These are phyloP conservation scores for Pythium brassicae DNA, from an alignment of 352 stramenopile genomes.

Conservation along the genomic window DNA sequence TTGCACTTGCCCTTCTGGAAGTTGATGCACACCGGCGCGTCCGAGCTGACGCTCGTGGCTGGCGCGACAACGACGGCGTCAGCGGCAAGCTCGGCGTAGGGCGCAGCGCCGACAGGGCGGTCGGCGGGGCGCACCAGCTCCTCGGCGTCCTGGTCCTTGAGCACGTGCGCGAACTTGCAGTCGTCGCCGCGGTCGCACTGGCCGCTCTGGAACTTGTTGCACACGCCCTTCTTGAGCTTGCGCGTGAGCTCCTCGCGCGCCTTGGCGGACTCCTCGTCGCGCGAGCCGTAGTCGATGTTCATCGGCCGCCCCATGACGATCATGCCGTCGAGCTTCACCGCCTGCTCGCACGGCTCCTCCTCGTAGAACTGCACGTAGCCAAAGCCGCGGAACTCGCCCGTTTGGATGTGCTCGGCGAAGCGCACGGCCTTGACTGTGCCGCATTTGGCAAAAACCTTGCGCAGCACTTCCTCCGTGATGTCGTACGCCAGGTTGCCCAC, in stretches of 20 bases:
- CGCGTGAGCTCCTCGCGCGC: conserved; percentile 67
- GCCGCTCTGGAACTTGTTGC: conserved; percentile 65
- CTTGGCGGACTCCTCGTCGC: conserved; percentile 63
- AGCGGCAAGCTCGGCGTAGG: conserved; percentile 20
- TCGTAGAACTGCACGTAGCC: conserved; percentile 94
- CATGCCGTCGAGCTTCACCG: conserved; percentile 74
- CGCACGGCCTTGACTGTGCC: conserved; percentile 76
- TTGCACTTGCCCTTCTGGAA: conserved; percentile 72
- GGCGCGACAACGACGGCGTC: conserved; percentile 6
- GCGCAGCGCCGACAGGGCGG: conserved; percentile 17
- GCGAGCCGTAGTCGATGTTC: conserved; percentile 74
- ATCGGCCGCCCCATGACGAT: conserved; percentile 83
- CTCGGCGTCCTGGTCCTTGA: conserved; percentile 52
- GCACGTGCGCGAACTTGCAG: conserved; percentile 74
- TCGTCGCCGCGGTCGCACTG: conserved; percentile 53
- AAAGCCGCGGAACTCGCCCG: conserved; percentile 82
- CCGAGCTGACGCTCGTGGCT: conserved; percentile 22
- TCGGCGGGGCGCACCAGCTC: conserved; percentile 37
- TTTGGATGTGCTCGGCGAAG: conserved; percentile 83
- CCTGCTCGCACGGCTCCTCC: conserved; percentile 78
- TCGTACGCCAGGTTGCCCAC: conserved; percentile 96
- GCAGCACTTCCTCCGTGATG: conserved; percentile 85
- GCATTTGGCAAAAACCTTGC: conserved; percentile 77
- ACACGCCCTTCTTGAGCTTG: conserved; percentile 75
- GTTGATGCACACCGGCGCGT: conserved; percentile 66